Conservation (phyloP, 805 yeast genomes). For the Huiozyma naganishii region DNA sequence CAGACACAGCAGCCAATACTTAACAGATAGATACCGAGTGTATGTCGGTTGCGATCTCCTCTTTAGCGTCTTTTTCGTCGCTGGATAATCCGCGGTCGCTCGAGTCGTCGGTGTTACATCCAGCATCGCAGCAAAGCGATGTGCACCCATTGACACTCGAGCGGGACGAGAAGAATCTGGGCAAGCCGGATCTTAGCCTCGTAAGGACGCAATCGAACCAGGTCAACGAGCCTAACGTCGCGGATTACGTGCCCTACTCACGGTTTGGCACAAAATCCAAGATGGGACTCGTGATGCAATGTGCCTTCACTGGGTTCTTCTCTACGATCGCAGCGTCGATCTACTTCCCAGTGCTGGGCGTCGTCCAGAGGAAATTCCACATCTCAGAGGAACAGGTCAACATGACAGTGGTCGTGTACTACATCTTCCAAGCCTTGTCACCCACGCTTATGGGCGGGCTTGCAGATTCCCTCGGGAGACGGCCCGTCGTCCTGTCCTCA, state of each 20-base stretch:
- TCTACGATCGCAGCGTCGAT: slow-evolving; percentile 69
- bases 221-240: slow-evolving; percentile 4
- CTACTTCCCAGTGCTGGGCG: slow-evolving; percentile 66
- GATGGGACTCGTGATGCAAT: slow-evolving; percentile 29
- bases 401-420: slow-evolving; percentile 65
- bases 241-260: slow-evolving; percentile 30
- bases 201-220: slow-evolving; percentile 4
- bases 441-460: slow-evolving; percentile 61
- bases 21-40: no score
- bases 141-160: no score
- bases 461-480: slow-evolving; percentile 62
- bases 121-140: no score
- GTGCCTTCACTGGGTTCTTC: slow-evolving; percentile 44
- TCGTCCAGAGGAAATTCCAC: slow-evolving; percentile 42
- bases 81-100: no score
- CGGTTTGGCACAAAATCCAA: slow-evolving; percentile 36
- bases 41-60: no score
- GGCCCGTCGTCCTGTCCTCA: slow-evolving; percentile 53
- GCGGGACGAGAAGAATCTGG: not conserved
- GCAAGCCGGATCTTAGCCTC: not conserved
- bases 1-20: no score
- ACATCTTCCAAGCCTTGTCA: slow-evolving; percentile 63
- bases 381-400: slow-evolving; percentile 51
- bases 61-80: no score
- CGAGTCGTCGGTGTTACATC: no score